Evolutionary conservation across 164 flowering plant genomes (phyloP).

Genomic region (Protea cynaroides): DNA sequence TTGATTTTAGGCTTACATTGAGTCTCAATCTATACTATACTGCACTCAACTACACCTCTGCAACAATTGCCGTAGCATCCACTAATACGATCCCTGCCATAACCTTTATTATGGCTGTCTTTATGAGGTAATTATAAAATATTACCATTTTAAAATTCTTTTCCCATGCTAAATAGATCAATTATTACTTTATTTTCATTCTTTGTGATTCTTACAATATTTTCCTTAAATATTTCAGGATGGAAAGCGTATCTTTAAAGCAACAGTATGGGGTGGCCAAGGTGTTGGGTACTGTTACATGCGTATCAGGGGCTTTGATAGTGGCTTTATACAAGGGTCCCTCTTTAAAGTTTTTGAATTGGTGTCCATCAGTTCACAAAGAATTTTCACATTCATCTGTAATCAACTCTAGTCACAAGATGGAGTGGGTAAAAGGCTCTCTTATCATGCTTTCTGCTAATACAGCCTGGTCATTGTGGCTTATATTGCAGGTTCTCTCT

Average conservation of each 20-base stretch:
- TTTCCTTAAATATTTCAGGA: constrained; percentile 24
- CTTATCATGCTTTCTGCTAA: constrained; percentile 52
- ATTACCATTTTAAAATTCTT: not conserved
- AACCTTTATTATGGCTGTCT: constrained; percentile 45
- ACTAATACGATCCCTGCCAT: constrained; percentile 55
- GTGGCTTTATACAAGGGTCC: constrained; percentile 65
- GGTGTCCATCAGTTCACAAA: constrained; percentile 16
- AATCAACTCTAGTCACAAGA: constrained; percentile 3
- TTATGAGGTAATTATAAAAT: constrained; percentile 27
- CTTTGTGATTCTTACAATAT: not conserved
- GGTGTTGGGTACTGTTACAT: constrained; percentile 41
- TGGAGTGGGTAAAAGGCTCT: constrained; percentile 49
- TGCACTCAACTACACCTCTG: constrained; percentile 50
- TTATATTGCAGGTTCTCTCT: constrained; percentile 57
- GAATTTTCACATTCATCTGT: constrained; percentile 11
- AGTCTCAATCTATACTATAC: constrained; percentile 48
- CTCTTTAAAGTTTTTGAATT: constrained; percentile 26
- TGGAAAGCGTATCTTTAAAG: constrained; percentile 43
- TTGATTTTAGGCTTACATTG: constrained; percentile 46
- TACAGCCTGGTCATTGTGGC: constrained; percentile 58
- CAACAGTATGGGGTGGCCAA: constrained; percentile 44
- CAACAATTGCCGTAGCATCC: constrained; percentile 53
- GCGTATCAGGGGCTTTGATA: constrained; percentile 58
- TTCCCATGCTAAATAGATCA: not conserved
- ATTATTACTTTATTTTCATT: not conserved